phyloP scores from a whole-genome alignment of 2,329 filamentous ascomycete species.

The Cladosporium halotolerans region DNA sequence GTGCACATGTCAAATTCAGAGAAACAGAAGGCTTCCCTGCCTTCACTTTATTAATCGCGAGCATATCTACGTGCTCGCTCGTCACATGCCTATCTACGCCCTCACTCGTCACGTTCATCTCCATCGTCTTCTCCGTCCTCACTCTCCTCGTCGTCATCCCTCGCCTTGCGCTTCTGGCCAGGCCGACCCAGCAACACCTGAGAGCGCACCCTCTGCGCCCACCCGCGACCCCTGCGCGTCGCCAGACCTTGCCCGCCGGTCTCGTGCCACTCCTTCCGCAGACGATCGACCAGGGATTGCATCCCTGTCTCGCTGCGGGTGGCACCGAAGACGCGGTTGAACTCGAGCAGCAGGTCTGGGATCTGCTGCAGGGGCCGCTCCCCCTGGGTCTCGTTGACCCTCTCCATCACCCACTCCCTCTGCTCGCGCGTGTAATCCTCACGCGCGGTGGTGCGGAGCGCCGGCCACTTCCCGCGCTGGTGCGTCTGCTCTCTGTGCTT shows the following conservation, averaged over 20 bases:
- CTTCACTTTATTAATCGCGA: too few species aligned
- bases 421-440: slow-evolving; percentile 1
- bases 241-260: neutral
- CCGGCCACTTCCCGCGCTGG: neutral
- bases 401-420: neutral
- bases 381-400: neutral
- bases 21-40: neutral
- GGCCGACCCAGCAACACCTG: neutral
- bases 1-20: too few species aligned
- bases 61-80: too few species aligned
- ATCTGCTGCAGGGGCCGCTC: neutral
- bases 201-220: neutral
- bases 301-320: neutral
- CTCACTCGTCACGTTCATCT: neutral
- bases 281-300: neutral
- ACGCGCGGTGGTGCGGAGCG: neutral
- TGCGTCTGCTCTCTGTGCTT: slow-evolving; percentile 7
- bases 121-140: neutral
- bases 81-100: neutral
- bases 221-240: neutral
- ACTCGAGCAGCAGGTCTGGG: neutral
- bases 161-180: neutral
- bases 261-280: slow-evolving; percentile 2
- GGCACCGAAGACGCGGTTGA: neutral
- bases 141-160: neutral